phyloP scores from a whole-genome alignment of 805 yeast species.

The Maudiozyma barnettii region DNA sequence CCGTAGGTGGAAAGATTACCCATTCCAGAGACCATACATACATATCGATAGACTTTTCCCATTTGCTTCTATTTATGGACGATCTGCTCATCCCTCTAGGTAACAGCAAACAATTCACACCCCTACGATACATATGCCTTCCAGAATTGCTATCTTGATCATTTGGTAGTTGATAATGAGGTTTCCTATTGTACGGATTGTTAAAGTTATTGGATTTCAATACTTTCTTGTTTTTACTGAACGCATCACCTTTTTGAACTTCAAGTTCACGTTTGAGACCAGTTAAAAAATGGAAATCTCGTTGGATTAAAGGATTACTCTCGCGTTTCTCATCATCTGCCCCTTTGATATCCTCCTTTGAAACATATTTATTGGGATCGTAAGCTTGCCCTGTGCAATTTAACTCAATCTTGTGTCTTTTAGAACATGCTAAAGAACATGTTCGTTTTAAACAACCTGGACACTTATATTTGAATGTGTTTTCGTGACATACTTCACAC shows the following conservation, averaged over 20 bases:
- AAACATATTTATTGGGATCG: constrained; percentile 50
- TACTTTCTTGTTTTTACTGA: constrained; percentile 37
- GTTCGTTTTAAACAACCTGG: constrained; percentile 65
- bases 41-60: constrained; percentile 50
- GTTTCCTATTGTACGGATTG: constrained; percentile 7
- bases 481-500: constrained; percentile 40
- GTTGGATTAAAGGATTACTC: constrained; percentile 41
- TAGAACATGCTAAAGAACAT: constrained; percentile 66
- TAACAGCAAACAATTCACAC: constrained; percentile 51
- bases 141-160: constrained; percentile 3
- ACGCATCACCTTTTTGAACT: constrained; percentile 46
- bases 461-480: constrained; percentile 57
- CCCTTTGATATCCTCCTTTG: constrained; percentile 36
- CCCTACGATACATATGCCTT: constrained; percentile 40
- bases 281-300: constrained; percentile 74
- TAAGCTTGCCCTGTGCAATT: constrained; percentile 54
- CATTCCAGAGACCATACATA: constrained; percentile 80
- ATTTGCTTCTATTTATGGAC: constrained; percentile 52
- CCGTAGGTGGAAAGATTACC: constrained; percentile 33
- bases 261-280: constrained; percentile 49
- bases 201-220: constrained; percentile 22
- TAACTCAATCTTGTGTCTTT: constrained; percentile 51
- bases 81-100: constrained; percentile 74
- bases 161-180: constrained; percentile 2
- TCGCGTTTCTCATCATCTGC: constrained; percentile 33